phyloP scores from a whole-genome alignment of 2,329 filamentous ascomycete species.

The Fusarium globosum region DNA sequence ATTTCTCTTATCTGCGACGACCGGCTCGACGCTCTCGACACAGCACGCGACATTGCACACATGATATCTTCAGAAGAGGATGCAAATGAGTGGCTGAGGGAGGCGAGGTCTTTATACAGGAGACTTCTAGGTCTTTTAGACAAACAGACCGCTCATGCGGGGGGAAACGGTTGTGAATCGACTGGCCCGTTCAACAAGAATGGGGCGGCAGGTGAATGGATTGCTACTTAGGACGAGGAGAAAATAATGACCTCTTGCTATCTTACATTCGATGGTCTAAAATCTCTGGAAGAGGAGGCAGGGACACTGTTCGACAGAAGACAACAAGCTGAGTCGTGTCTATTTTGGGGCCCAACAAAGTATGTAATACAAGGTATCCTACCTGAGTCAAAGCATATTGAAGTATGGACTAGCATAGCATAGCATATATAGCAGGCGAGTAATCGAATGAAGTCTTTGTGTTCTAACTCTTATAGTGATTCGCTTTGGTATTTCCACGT shows the following conservation, averaged over 20 bases:
- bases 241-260: slow-evolving; percentile 26
- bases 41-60: slow-evolving; percentile 10
- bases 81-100: slow-evolving; percentile 7
- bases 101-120: slow-evolving; percentile 18
- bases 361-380: slow-evolving; percentile 13
- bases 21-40: slow-evolving; percentile 26
- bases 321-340: slow-evolving; percentile 6
- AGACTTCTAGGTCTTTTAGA: slow-evolving; percentile 44
- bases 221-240: slow-evolving; percentile 3
- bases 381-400: slow-evolving; percentile 10
- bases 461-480: background rate
- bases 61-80: background rate
- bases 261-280: slow-evolving; percentile 15
- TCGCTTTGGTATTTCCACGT: slow-evolving; percentile 5
- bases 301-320: slow-evolving; percentile 2
- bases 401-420: slow-evolving; percentile 13
- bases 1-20: slow-evolving; percentile 18
- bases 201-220: background rate
- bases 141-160: slow-evolving; percentile 45
- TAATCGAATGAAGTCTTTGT: slow-evolving; percentile 23
- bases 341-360: background rate
- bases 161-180: slow-evolving; percentile 30
- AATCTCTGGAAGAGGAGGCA: slow-evolving; percentile 3
- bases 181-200: slow-evolving; percentile 21
- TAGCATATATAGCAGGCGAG: slow-evolving; percentile 29